These are phyloP conservation scores for Crassisporium funariophilum DNA, from an alignment of 768 basidiomycete genomes.

Conservation along the genomic window DNA sequence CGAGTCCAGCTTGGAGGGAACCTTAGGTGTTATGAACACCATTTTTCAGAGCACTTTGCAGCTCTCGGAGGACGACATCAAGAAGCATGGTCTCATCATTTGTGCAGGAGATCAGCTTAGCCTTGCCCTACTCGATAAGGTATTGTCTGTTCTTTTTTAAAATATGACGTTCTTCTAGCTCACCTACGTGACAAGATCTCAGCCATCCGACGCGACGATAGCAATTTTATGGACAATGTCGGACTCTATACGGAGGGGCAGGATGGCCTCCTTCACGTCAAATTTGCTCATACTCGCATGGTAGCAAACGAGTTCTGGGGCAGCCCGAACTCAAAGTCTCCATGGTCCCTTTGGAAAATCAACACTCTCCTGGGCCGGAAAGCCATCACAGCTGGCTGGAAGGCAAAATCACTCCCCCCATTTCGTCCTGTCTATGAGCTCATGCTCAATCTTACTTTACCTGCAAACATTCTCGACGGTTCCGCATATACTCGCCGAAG, in stretches of 20 bases:
- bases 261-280: conserved; percentile 27
- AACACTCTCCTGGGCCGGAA: conserved; percentile 16
- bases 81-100: conserved; percentile 6
- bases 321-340: conserved; percentile 19
- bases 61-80: conserved; percentile 4
- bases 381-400: conserved; percentile 14
- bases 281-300: conserved; percentile 22
- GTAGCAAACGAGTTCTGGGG: conserved; percentile 31
- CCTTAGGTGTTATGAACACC: conserved; percentile 12
- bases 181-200: too few relatives aligned
- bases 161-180: too few relatives aligned
- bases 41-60: conserved; percentile 12
- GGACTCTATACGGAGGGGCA: conserved; percentile 18
- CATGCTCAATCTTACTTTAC: conserved; percentile 14
- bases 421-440: conserved; percentile 17
- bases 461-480: conserved; percentile 20
- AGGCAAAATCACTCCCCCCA: conserved; percentile 11
- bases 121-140: conserved; percentile 14
- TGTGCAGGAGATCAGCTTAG: conserved; percentile 11
- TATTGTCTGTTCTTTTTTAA: too few relatives aligned
- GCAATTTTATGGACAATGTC: conserved; percentile 14
- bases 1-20: conserved; percentile 21
- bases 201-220: conserved; percentile 21
- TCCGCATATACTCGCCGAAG: conserved; percentile 1
- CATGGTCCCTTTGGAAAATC: conserved; percentile 21